These are phyloP conservation scores for Oryza brachyantha DNA, from an alignment of 176 grass and related monocot species.

Conservation along the genomic window DNA sequence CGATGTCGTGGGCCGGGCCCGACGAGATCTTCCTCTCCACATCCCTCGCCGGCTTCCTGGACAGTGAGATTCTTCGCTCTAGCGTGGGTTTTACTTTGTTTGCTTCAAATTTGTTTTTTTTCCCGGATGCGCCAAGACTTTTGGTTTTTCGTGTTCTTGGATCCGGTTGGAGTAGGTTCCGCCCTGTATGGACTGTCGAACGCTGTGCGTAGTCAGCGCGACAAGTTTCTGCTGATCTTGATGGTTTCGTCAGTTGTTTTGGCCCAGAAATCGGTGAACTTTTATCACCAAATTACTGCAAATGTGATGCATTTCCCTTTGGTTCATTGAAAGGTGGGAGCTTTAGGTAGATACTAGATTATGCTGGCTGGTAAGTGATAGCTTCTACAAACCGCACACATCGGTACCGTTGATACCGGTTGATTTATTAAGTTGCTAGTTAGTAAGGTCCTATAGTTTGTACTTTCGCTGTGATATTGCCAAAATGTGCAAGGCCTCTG, in stretches of 20 bases:
- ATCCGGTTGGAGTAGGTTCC: slow-evolving; percentile 22
- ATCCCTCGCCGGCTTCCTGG: slow-evolving; percentile 54
- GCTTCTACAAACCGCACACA: background rate
- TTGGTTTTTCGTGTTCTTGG: slow-evolving; percentile 22
- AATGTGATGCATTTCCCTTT: background rate
- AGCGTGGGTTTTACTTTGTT: background rate
- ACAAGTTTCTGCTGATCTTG: background rate
- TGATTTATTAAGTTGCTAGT: background rate
- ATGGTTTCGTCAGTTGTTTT: background rate
- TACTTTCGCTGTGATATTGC: background rate
- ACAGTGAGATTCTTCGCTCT: slow-evolving; percentile 38
- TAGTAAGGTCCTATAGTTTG: background rate
- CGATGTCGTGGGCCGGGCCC: slow-evolving; percentile 52
- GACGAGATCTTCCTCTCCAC: slow-evolving; percentile 62
- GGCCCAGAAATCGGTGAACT: background rate
- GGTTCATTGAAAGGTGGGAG: background rate
- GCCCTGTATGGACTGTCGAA: background rate
- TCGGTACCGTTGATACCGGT: background rate
- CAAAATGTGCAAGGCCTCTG: background rate
- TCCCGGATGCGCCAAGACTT: background rate
- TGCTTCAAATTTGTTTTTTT: background rate
- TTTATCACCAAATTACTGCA: background rate
- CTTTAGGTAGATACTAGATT: background rate
- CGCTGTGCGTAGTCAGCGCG: background rate
- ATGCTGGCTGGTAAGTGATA: background rate